Evolutionary conservation across 495 filamentous ascomycete genomes (phyloP).

Genomic region (Extremus antarcticus): DNA sequence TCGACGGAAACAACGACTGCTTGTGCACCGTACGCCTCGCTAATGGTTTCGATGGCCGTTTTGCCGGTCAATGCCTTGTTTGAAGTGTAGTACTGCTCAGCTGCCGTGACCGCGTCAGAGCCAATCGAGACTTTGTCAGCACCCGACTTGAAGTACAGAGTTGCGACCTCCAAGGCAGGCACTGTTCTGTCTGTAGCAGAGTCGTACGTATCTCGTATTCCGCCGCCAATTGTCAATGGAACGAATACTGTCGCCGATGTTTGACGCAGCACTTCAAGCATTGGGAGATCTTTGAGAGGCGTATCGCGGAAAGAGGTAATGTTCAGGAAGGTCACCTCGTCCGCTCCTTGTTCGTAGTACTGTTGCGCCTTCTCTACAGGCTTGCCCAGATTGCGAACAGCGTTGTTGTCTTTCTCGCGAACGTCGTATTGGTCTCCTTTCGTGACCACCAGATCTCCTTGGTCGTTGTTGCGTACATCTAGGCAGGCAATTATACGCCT

Average conservation of each 20-base stretch:
- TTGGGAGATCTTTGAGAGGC: slow-evolving; percentile 79
- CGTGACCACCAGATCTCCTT: slow-evolving; percentile 90
- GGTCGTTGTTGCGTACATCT: slow-evolving; percentile 92
- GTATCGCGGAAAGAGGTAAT: slow-evolving; percentile 96
- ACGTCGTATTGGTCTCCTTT: slow-evolving; percentile 99
- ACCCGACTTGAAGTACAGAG: slow-evolving; percentile 93
- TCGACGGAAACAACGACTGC: slow-evolving; percentile 95
- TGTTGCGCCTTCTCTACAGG: slow-evolving; percentile 86
- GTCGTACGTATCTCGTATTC: slow-evolving; percentile 84
- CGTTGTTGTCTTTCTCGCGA: slow-evolving; percentile 74
- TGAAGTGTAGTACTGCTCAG: slow-evolving; percentile 70
- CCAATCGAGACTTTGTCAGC: slow-evolving; percentile 99
- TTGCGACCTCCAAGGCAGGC: slow-evolving; percentile 82
- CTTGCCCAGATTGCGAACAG: slow-evolving; percentile 88
- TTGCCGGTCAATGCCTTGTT: slow-evolving; percentile 59
- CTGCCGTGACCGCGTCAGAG: slow-evolving; percentile 83
- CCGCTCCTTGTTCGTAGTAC: slow-evolving; percentile 94
- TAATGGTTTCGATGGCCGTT: slow-evolving; percentile 91
- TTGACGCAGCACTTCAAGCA: slow-evolving; percentile 82
- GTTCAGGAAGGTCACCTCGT: slow-evolving; percentile 95
- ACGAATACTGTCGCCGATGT: slow-evolving; percentile 92
- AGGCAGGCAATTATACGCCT: slow-evolving; percentile 87
- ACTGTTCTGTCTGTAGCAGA: slow-evolving; percentile 64
- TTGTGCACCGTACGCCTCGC: slow-evolving; percentile 86
- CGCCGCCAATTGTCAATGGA: slow-evolving; percentile 90